These are phyloP conservation scores for Pelargonium cotyledonis DNA, from an alignment of 441 rosid species.

Conservation along the genomic window DNA sequence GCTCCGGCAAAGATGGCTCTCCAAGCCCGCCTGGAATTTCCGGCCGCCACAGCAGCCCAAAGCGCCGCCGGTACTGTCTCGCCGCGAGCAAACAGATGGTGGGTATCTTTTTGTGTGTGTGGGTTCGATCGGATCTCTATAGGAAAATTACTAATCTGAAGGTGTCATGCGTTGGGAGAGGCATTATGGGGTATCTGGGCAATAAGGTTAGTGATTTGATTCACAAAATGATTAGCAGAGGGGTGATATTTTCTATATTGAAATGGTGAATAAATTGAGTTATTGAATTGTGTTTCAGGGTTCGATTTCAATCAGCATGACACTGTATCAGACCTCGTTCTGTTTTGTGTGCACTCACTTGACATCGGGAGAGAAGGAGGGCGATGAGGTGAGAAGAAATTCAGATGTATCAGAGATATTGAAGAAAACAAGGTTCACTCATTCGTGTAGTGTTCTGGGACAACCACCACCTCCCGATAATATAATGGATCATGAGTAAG, in stretches of 20 bases:
- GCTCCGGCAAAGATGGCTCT: conserved; percentile 23
- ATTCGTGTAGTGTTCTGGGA: conserved; percentile 29
- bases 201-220: conserved; percentile 53
- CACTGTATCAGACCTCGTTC: conserved; percentile 51
- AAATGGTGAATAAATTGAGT: not conserved
- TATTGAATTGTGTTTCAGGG: conserved; percentile 41
- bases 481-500: conserved; percentile 84
- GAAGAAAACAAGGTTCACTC: conserved; percentile 66
- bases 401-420: conserved; percentile 70
- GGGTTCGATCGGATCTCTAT: conserved; percentile 68
- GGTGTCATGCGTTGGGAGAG: conserved; percentile 92
- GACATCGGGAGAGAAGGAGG: conserved; percentile 90
- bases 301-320: conserved; percentile 85
- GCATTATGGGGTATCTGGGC: conserved; percentile 95
- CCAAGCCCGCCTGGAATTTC: conserved; percentile 22
- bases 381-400: conserved; percentile 74
- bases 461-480: conserved; percentile 35
- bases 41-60: conserved; percentile 18
- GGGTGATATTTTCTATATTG: not conserved
- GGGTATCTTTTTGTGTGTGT: conserved; percentile 75
- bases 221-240: not conserved
- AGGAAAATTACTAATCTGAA: conserved; percentile 49
- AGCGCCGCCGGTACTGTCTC: conserved; percentile 35
- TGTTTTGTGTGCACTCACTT: conserved; percentile 92
- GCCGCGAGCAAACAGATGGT: conserved; percentile 97